Conservation (phyloP, 768 basidiomycete species). For the Jaapia argillacea region DNA sequence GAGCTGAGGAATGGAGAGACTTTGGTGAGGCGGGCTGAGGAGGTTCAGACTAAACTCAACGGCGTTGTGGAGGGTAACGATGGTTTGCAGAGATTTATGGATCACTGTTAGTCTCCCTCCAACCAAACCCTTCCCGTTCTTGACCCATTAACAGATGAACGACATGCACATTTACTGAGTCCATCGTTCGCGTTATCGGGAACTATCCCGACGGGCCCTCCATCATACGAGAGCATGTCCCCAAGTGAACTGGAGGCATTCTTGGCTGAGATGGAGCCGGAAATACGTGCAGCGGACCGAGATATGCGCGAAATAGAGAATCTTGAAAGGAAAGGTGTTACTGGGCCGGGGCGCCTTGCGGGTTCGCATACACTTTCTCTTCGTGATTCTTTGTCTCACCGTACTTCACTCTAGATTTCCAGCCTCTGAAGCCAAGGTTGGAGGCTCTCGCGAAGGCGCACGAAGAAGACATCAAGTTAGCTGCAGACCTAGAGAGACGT, state of each 20-base stretch:
- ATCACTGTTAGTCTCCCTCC: conserved; percentile 43
- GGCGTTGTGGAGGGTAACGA: conserved; percentile 58
- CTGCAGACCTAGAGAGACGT: conserved; percentile 52
- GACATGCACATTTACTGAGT: conserved; percentile 63
- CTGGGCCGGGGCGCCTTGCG: conserved; percentile 60
- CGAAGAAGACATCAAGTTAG: conserved; percentile 46
- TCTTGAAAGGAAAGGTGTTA: conserved; percentile 61
- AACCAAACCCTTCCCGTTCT: not conserved
- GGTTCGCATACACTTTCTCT: conserved; percentile 30
- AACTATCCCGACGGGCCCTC: conserved; percentile 33
- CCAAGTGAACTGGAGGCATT: conserved; percentile 60
- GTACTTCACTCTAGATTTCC: conserved; percentile 39
- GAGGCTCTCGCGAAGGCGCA: conserved; percentile 45
- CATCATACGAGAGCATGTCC: conserved; percentile 57
- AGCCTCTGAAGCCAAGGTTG: conserved; percentile 61
- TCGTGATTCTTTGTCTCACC: no score
- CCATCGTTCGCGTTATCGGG: conserved; percentile 73
- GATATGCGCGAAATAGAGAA: conserved; percentile 72
- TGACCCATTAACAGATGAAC: conserved; percentile 45
- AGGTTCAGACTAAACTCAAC: conserved; percentile 48
- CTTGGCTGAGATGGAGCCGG: conserved; percentile 71
- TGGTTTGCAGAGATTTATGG: conserved; percentile 64
- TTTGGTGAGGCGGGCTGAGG: conserved; percentile 47
- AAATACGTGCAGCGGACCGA: conserved; percentile 73
- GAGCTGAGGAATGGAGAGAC: conserved; percentile 43